phyloP scores from a whole-genome alignment of 2,329 filamentous ascomycete genomes.

The Stemphylium beticola region DNA sequence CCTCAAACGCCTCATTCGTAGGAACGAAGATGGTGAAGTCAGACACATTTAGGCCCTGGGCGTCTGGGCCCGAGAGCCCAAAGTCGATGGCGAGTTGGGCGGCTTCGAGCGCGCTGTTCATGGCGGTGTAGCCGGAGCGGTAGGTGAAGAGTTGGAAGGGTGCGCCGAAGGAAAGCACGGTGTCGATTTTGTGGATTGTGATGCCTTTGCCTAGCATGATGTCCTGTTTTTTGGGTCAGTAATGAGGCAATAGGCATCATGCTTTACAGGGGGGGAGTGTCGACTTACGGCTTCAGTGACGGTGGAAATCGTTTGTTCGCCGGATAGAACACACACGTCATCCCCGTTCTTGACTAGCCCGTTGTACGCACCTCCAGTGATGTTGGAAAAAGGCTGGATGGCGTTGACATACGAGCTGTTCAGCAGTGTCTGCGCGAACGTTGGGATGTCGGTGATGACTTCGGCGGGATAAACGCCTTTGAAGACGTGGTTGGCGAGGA shows the following conservation, averaged over 20 bases:
- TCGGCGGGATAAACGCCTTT: conserved; percentile 55
- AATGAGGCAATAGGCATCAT: neutral
- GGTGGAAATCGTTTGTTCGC: conserved; percentile 56
- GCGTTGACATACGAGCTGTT: conserved; percentile 50
- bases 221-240: conserved; percentile 16
- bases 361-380: conserved; percentile 64
- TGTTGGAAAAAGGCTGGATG: conserved; percentile 58
- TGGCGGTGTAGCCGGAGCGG: conserved; percentile 32
- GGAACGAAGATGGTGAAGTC: conserved; percentile 85
- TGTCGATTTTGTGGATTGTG: conserved; percentile 37
- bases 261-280: neutral
- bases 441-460: conserved; percentile 46
- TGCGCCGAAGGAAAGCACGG: conserved; percentile 33
- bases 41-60: conserved; percentile 40
- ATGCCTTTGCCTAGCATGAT: conserved; percentile 36
- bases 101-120: conserved; percentile 22
- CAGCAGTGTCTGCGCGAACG: conserved; percentile 57
- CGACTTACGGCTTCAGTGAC: conserved; percentile 56
- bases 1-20: conserved; percentile 73
- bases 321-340: conserved; percentile 58
- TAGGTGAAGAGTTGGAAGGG: conserved; percentile 37
- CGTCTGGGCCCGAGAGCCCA: conserved; percentile 20
- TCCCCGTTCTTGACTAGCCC: conserved; percentile 51
- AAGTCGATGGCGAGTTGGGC: conserved; percentile 31
- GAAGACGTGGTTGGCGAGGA: conserved; percentile 64